phyloP scores from a whole-genome alignment of 179 eudicot species.

The Spinacia oleracea region DNA sequence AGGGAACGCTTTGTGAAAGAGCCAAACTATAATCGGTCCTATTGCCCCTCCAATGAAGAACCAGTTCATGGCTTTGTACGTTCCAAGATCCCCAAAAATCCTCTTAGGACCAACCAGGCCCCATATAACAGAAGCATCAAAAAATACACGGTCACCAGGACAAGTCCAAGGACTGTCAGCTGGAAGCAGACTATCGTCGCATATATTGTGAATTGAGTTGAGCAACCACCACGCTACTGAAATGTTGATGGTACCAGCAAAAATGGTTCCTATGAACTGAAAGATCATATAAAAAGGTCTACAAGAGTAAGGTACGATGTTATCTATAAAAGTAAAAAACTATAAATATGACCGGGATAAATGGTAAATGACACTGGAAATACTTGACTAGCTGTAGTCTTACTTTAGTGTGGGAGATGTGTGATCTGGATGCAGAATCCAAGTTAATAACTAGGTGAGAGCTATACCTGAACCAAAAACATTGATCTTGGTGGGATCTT shows the following conservation, averaged over 20 bases:
- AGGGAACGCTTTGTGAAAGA: slow-evolving; percentile 76
- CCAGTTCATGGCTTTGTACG: slow-evolving; percentile 78
- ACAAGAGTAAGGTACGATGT: slow-evolving; percentile 13
- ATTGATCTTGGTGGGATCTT: slow-evolving; percentile 97
- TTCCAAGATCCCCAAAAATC: slow-evolving; percentile 74
- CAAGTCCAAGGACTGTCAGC: slow-evolving; percentile 94
- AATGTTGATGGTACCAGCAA: slow-evolving; percentile 88
- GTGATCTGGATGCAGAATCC: neutral
- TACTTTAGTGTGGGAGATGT: neutral
- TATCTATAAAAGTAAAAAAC: no score
- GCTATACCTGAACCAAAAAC: slow-evolving; percentile 88
- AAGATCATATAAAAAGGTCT: slow-evolving; percentile 16
- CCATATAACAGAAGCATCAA: slow-evolving; percentile 96
- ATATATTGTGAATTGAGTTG: slow-evolving; percentile 62
- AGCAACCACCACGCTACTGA: slow-evolving; percentile 88
- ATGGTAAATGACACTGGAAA: neutral
- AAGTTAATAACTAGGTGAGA: neutral
- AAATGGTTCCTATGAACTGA: slow-evolving; percentile 85
- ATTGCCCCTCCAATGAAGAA: slow-evolving; percentile 78
- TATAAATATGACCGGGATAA: neutral
- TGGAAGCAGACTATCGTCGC: slow-evolving; percentile 66
- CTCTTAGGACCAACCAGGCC: slow-evolving; percentile 83
- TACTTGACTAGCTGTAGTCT: neutral
- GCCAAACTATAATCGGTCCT: slow-evolving; percentile 81
- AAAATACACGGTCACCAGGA: slow-evolving; percentile 78